Base-by-base conservation (phyloP, 2,329 filamentous ascomycete genomes). In the Furcasterigmium furcatum region DNA sequence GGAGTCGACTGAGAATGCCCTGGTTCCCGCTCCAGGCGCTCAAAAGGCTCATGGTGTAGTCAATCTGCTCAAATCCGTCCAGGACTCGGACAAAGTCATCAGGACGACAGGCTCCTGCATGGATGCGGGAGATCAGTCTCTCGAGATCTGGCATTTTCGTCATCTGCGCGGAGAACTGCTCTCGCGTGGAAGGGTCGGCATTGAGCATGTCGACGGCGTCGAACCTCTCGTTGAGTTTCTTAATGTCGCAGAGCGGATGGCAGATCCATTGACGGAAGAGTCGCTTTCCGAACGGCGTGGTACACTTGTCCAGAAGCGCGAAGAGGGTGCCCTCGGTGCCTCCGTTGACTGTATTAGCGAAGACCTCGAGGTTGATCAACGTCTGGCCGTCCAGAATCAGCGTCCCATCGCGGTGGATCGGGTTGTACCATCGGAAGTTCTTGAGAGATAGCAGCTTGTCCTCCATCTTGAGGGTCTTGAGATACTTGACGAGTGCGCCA, bases 221-320 rank as follows among this genome's bases (percentile, higher is more conserved):
- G 10, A 99, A 74, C 6, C 94, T 83, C 53, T 95, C 91, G 58
- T 97, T 96, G 71, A 99, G 96, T 60, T 87, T 91, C 30, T 76
- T 71, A 6, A 88, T 84, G 65, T 96, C 87, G 62, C 91, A 90
- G 13, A 99, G 74, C 3, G 94, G 94, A 64, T 99, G 94, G 58
- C 92, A 97, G 3, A 99, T 87, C 94, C 94, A 99, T 63, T 96
- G 91, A 45, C 91, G 87, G 64, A 99, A 91, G 64, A 96, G 82
- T 10, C 94, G 87, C 69, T 99, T 99, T 46, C 94, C 94, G 60
- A 99, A 99, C 0, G 94, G 92, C 4, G 94, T 97, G 51, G 96
- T 86, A 61, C 94, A 99, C 43, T 90, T 84, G 64, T 99, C 97
- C 43, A 99, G 79, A 52, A 99, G 82, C 43, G 80, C 80, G 66